Evolutionary conservation across 225 moss, liverwort and hornwort species (phyloP).

Genomic region (Thuidium tamariscinum): DNA sequence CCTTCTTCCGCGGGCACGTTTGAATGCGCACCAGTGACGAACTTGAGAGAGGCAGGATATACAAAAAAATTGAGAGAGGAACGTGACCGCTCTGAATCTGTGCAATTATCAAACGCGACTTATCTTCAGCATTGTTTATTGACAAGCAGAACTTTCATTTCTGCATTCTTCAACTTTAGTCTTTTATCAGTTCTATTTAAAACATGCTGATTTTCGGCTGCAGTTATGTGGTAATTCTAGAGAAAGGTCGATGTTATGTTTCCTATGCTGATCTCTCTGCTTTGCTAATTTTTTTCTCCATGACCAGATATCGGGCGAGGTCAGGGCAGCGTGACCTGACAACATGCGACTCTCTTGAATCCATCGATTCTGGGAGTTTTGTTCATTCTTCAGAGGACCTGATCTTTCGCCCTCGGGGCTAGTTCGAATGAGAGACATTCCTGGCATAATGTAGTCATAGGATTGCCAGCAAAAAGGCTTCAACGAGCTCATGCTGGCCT

Average conservation of each 20-base stretch:
- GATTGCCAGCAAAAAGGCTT: not conserved
- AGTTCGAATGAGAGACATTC: not conserved
- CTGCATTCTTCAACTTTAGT: not conserved
- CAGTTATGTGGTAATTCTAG: not conserved
- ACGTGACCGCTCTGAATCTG: not conserved
- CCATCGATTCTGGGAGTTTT: not conserved
- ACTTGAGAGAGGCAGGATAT: not conserved
- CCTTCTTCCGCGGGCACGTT: not conserved
- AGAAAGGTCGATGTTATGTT: not conserved
- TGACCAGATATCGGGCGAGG: not conserved
- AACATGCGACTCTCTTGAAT: not conserved
- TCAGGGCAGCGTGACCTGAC: not conserved
- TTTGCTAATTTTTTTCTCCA: not conserved
- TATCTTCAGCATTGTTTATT: not conserved
- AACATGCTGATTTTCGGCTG: not conserved
- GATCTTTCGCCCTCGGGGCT: not conserved
- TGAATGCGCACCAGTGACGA: not conserved
- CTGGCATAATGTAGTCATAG: slow-evolving; percentile 7
- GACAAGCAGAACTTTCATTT: not conserved
- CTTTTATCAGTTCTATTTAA: not conserved
- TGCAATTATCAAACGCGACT: not conserved
- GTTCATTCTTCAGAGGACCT: not conserved
- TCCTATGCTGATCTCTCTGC: not conserved
- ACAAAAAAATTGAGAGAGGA: not conserved
- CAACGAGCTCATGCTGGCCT: not conserved